These are phyloP conservation scores for Neurospora sp. DNA, from an alignment of 495 filamentous ascomycete genomes.

Conservation along the genomic window DNA sequence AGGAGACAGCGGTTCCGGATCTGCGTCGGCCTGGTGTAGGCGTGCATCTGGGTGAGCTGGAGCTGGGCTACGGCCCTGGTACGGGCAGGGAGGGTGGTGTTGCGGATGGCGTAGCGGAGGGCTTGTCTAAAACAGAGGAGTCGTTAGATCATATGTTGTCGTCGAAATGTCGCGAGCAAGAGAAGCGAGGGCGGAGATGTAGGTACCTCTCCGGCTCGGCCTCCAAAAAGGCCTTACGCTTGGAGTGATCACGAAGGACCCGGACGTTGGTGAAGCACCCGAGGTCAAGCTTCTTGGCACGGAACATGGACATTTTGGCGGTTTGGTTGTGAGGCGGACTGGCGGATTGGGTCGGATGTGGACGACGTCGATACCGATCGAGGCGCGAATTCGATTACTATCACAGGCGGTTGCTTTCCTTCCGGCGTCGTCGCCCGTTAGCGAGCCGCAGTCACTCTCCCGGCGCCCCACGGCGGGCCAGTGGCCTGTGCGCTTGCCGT, in stretches of 20 bases:
- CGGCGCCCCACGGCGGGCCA: neutral
- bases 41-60: constrained; percentile 86
- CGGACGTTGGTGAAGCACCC: constrained; percentile 75
- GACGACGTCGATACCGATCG: neutral
- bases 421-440: neutral
- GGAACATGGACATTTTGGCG: constrained; percentile 65
- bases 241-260: constrained; percentile 84
- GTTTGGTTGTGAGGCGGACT: neutral
- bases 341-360: neutral
- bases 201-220: constrained; percentile 77
- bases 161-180: neutral
- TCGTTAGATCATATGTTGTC: neutral
- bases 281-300: constrained; percentile 78
- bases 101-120: constrained; percentile 86
- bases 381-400: neutral
- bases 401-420: neutral
- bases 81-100: constrained; percentile 72
- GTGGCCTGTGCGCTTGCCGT: neutral
- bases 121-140: constrained; percentile 58
- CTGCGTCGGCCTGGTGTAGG: constrained; percentile 85
- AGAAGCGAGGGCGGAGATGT: neutral
- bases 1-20: constrained; percentile 87
- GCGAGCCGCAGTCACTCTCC: neutral
- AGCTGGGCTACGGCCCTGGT: constrained; percentile 83
- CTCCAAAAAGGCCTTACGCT: constrained; percentile 82